Conservation (phyloP, 2,329 filamentous ascomycete species). For the Pseudocercospora crystallina region DNA sequence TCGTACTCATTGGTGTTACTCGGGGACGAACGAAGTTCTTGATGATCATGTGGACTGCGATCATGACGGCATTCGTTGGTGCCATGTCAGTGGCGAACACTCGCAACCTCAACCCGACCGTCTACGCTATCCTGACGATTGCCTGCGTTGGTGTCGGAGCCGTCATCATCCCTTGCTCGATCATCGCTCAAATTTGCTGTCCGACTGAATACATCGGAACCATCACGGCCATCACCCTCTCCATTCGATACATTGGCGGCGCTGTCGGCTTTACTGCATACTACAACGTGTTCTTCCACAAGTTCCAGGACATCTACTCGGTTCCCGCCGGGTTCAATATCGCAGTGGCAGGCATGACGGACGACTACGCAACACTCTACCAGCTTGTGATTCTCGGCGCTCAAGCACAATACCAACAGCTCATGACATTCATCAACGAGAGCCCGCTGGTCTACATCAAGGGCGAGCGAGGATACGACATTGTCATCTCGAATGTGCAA, state of each 20-base stretch:
- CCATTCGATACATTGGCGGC: slow-evolving; percentile 67
- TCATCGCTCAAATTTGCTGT: slow-evolving; percentile 66
- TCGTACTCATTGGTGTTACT: slow-evolving; percentile 58
- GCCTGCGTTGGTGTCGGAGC: slow-evolving; percentile 67
- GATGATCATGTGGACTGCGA: slow-evolving; percentile 57
- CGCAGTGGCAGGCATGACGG: slow-evolving; percentile 18
- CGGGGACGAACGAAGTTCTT: slow-evolving; percentile 60
- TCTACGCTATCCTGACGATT: slow-evolving; percentile 54
- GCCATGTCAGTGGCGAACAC: slow-evolving; percentile 29
- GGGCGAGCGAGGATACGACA: slow-evolving; percentile 25
- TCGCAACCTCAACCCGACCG: slow-evolving; percentile 26
- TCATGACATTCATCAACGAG: slow-evolving; percentile 17
- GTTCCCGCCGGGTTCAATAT: slow-evolving; percentile 19
- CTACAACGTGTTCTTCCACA: slow-evolving; percentile 56
- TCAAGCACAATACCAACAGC: slow-evolving; percentile 21
- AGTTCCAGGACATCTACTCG: slow-evolving; percentile 28
- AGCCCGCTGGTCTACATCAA: slow-evolving; percentile 18
- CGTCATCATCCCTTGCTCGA: slow-evolving; percentile 65
- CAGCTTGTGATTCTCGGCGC: slow-evolving; percentile 22
- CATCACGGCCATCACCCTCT: slow-evolving; percentile 65
- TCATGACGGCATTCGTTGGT: slow-evolving; percentile 62
- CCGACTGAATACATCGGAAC: slow-evolving; percentile 69
- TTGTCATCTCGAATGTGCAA: slow-evolving; percentile 27
- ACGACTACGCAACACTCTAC: slow-evolving; percentile 19
- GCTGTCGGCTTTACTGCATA: slow-evolving; percentile 52